Base-by-base conservation (phyloP, 345 rosid genomes). In the Camelina laxa region DNA sequence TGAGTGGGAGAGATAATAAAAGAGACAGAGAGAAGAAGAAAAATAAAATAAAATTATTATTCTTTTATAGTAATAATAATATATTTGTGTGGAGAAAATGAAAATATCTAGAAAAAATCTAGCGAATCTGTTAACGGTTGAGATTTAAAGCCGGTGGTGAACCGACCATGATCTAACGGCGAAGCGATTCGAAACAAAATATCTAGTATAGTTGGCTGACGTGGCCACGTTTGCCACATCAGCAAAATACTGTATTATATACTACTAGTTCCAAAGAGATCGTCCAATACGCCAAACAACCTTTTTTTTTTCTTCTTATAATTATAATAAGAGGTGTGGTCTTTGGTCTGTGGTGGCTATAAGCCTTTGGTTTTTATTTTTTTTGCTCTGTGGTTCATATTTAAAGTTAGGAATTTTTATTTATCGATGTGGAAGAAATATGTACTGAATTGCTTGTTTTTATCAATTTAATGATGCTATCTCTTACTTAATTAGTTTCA, bases 161-260 rank as follows among this genome's bases (percentile, higher is more conserved):
- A 74, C 74, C 35, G 80, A 72, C 53, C 36, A 7, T 69, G 58
- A 83, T 83, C 84, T 60, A 67, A 80, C 80, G 74, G 55, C 71
- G 13, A 27, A 21, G 44, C 17, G 61, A 54, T 63, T 4, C 53
- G 66, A 1, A 36, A 24, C 7, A 42, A 83, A 87, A 89, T 84
- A 89, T 87, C 91, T 84, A 15, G 58, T 24, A 62, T 27, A 20
- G 24, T 21, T 67, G 11, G 49, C 30, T 80, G 81, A 75, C 82
- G 69, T 88, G 87, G 80, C 77, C 80, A 62, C 74, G 67, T 51
- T 57, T 64, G 84, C 87, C 90, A 84, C 74, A 80, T 87, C 85
- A 87, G 65, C 82, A 30, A 44, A 57, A 48, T 24, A 41, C 70
- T 47, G 70, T 24, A 22, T 2, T 22, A 24, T 24, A 24, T 24